Evolutionary conservation across 495 filamentous ascomycete genomes (phyloP), one percentile per base, ranked within the genome.

Genomic region (Aspergillus cavernicola): DNA sequence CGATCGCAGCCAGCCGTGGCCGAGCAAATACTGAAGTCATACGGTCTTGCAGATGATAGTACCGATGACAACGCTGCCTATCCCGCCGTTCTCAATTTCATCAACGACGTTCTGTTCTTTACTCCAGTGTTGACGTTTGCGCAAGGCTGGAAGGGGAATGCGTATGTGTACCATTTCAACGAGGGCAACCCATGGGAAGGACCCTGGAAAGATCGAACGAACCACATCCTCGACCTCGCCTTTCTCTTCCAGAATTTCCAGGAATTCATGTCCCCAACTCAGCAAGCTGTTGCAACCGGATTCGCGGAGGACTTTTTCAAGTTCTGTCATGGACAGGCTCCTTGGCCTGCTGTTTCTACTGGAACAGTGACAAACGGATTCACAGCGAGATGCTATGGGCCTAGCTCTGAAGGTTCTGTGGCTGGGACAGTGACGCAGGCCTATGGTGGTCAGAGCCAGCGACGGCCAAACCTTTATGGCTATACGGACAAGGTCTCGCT

Each of bases 161-260:
- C 71, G 13, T 72, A 73, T 48, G 64, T 75, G 7, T 78, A 77
- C 60, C 67, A 77, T 32, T 77, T 79, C 64, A 75, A 78, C 47
- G 71, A 74, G 35, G 63, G 62, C 0, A 78, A 77, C 54, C 75
- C 75, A 1, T 80, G 73, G 71, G 68, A 76, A 10, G 75, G 75
- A 2, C 60, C 60, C 5, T 76, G 65, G 63, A 73, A 76, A 49
- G 71, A 69, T 6, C 53, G 50, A 11, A 55, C 68, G 10, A 68
- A 56, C 6, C 77, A 80, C 49, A 66, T 78, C 40, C 66, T 80
- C 0, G 77, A 78, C 35, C 53, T 72, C n/a, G 67, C 68, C 2
- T 77, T 69, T 42, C 57, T 78, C 12, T 77, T 75, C 59, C 71
- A 77, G 59, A 76, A 75, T 33, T 74, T 65, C 52, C 62, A 62